These are phyloP conservation scores for Vanderwaltozyma polyspora DNA, from an alignment of 805 yeast species.

Conservation along the genomic window DNA sequence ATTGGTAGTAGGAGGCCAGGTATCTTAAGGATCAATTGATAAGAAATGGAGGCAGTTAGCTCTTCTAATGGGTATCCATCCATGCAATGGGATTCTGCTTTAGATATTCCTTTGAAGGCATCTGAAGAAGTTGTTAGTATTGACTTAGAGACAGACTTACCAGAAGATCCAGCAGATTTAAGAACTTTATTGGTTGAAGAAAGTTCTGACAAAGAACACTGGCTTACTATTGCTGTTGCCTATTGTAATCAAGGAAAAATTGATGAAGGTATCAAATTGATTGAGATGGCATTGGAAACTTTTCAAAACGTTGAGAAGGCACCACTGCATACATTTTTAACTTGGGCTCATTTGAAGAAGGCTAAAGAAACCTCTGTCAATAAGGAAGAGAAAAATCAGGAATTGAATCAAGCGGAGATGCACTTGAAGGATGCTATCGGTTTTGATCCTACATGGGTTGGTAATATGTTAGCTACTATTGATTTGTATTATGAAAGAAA, in stretches of 20 bases:
- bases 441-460: constrained; percentile 35
- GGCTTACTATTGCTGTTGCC: constrained; percentile 77
- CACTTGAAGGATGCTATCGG: constrained; percentile 39
- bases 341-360: constrained; percentile 59
- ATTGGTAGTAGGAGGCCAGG: no score
- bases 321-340: constrained; percentile 48
- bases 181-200: constrained; percentile 72
- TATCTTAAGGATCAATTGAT: no score
- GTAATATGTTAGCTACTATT: constrained; percentile 56
- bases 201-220: constrained; percentile 59
- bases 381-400: constrained; percentile 20
- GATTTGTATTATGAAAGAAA: constrained; percentile 48
- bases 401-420: constrained; percentile 33
- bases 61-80: constrained; percentile 14
- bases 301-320: constrained; percentile 29
- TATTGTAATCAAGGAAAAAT: constrained; percentile 53
- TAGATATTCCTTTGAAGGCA: constrained; percentile 59
- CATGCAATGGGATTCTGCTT: constrained; percentile 23
- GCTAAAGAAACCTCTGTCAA: constrained; percentile 24
- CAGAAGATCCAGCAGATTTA: constrained; percentile 82
- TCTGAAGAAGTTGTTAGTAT: constrained; percentile 80
- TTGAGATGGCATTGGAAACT: constrained; percentile 45
- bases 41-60: constrained; percentile 1
- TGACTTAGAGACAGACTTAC: constrained; percentile 69
- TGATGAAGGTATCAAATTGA: constrained; percentile 53